Conservation (phyloP, 148 eudicot genomes). For the Vaccinium corymbosum region DNA sequence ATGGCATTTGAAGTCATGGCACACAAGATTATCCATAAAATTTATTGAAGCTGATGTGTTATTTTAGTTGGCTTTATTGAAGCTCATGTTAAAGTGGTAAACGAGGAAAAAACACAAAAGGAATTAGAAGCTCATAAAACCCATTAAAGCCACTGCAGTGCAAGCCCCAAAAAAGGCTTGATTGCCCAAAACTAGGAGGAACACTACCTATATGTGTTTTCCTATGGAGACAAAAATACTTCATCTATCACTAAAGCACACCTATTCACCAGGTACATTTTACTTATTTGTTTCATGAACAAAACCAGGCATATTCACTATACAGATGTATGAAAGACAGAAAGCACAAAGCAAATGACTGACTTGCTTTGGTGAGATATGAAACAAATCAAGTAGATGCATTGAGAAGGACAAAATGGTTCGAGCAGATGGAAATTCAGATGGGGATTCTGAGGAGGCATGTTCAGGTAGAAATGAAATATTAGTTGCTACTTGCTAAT, state of each 20-base stretch:
- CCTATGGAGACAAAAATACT: neutral
- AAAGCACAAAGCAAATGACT: neutral
- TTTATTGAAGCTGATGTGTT: neutral
- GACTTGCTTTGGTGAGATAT: neutral
- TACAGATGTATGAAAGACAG: neutral
- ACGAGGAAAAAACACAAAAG: neutral
- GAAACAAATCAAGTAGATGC: neutral
- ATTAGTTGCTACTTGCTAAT: neutral
- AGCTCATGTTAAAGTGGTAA: neutral
- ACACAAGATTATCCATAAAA: slow-evolving; percentile 6
- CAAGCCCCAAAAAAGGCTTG: neutral
- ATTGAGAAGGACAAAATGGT: neutral
- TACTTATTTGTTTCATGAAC: neutral
- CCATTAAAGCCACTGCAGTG: neutral
- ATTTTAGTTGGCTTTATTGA: no score
- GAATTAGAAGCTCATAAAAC: neutral
- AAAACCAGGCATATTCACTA: neutral
- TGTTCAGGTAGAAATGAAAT: slow-evolving; percentile 3
- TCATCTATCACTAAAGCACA: neutral
- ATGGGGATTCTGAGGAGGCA: slow-evolving; percentile 1
- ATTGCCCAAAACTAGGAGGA: neutral
- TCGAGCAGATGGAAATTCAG: neutral
- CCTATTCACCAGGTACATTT: neutral
- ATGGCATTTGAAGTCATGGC: neutral
- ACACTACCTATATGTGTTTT: neutral